These are phyloP conservation scores for Tripterygium wilfordii DNA, from an alignment of 177 flowering plant species.

Conservation along the genomic window DNA sequence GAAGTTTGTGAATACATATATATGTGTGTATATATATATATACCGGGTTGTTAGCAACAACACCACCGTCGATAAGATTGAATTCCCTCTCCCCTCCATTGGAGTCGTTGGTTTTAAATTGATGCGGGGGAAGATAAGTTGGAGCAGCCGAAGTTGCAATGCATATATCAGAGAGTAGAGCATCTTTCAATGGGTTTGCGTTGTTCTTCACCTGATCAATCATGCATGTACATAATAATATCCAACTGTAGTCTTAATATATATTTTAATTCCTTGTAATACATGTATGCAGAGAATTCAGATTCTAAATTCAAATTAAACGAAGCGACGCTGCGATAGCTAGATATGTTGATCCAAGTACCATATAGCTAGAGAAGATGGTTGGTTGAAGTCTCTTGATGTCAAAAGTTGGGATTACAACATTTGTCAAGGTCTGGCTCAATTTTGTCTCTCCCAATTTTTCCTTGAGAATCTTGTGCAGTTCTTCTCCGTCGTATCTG, in stretches of 20 bases:
- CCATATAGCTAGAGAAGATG: constrained; percentile 47
- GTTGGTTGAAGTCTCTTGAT: constrained; percentile 46
- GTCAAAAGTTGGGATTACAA: constrained; percentile 60
- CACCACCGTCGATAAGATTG: constrained; percentile 50
- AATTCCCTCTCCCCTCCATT: constrained; percentile 24
- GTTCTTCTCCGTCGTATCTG: constrained; percentile 53
- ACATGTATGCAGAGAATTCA: neutral
- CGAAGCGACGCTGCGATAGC: too few relatives aligned
- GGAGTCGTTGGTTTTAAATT: constrained; percentile 23
- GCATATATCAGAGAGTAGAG: constrained; percentile 54
- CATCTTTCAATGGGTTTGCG: too few relatives aligned
- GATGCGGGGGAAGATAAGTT: constrained; percentile 50
- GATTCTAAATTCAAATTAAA: too few relatives aligned
- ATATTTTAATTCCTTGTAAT: too few relatives aligned
- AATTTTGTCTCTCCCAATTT: constrained; percentile 27
- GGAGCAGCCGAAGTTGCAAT: constrained; percentile 61
- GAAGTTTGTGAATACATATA: neutral
- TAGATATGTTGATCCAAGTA: neutral
- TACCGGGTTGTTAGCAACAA: constrained; percentile 65
- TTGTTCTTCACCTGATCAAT: constrained; percentile 22
- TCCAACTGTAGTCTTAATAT: too few relatives aligned
- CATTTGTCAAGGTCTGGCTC: constrained; percentile 43
- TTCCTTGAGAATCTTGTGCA: constrained; percentile 28
- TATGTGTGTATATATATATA: neutral
- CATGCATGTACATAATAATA: too few relatives aligned